These are phyloP conservation scores for Ophiostoma ulmi DNA, from an alignment of 2,329 filamentous ascomycete genomes.

Conservation along the genomic window DNA sequence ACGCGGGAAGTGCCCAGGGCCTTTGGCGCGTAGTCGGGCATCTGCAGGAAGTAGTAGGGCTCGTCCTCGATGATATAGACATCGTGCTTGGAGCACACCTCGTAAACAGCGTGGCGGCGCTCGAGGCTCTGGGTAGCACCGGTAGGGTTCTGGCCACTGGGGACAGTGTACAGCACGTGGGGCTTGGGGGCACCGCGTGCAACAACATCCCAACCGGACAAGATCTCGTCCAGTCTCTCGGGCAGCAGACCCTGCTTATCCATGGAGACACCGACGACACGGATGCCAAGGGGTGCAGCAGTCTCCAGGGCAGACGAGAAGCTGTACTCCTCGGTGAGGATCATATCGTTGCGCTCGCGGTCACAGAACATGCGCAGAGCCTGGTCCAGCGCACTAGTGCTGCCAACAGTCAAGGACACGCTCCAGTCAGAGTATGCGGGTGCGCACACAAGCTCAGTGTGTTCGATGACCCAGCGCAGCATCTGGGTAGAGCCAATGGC, in stretches of 20 bases:
- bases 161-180: conserved; percentile 55
- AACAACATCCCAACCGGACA: conserved; percentile 46
- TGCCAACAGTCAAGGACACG: conserved; percentile 76
- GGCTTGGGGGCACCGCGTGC: conserved; percentile 45
- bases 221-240: conserved; percentile 46
- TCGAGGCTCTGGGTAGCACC: conserved; percentile 70
- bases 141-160: conserved; percentile 84
- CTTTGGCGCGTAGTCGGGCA: conserved; percentile 63
- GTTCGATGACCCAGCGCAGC: conserved; percentile 85
- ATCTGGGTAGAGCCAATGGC: conserved; percentile 80
- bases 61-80: conserved; percentile 87
- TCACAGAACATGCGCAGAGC: conserved; percentile 74
- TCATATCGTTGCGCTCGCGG: conserved; percentile 62
- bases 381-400: conserved; percentile 80
- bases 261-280: conserved; percentile 46
- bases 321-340: conserved; percentile 86
- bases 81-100: conserved; percentile 76
- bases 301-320: conserved; percentile 69
- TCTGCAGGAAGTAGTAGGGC: conserved; percentile 90
- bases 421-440: conserved; percentile 90
- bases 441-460: conserved; percentile 83
- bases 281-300: conserved; percentile 49
- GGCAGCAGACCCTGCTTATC: conserved; percentile 53
- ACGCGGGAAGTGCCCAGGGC: not conserved
- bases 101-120: conserved; percentile 68